Evolutionary conservation across 345 rosid genomes (phyloP).

Genomic region (sweet orange (Citrus sinensis)): DNA sequence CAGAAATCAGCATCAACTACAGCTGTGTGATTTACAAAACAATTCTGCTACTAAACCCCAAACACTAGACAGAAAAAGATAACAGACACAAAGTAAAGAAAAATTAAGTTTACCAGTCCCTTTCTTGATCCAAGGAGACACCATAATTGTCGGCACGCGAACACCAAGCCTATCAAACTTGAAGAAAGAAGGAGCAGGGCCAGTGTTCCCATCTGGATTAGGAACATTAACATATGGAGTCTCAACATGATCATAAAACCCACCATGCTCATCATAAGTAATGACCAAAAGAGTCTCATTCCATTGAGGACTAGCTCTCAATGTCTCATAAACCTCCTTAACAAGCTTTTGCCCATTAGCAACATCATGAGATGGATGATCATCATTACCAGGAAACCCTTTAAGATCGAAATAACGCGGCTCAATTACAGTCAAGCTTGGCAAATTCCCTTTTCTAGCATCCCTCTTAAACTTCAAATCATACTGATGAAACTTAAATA

Average conservation of each 20-base stretch:
- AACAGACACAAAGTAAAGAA: not conserved
- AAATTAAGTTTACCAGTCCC: constrained; percentile 61
- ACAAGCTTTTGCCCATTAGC: constrained; percentile 77
- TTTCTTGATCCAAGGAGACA: constrained; percentile 95
- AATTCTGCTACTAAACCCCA: not conserved
- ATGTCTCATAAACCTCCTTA: constrained; percentile 81
- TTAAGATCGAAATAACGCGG: constrained; percentile 83
- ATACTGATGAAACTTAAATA: constrained; percentile 63
- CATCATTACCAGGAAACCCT: constrained; percentile 76
- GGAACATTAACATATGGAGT: constrained; percentile 80
- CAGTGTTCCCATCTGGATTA: constrained; percentile 85
- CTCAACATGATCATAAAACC: constrained; percentile 87
- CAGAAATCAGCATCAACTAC: not conserved
- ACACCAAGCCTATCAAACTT: constrained; percentile 93
- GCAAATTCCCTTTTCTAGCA: constrained; percentile 70
- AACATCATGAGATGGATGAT: constrained; percentile 95
- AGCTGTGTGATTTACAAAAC: not conserved
- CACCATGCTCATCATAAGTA: constrained; percentile 96
- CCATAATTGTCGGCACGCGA: constrained; percentile 88
- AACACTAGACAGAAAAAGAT: not conserved
- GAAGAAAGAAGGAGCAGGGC: constrained; percentile 89
- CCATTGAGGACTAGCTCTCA: constrained; percentile 93
- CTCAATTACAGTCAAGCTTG: constrained; percentile 74
- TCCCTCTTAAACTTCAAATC: constrained; percentile 63
- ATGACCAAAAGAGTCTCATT: constrained; percentile 79